A percentile compares a stretch with the other conserved stretches of the same genome.
These are phyloP conservation scores for Grosmannia clavigera DNA, from an alignment of 2,329 filamentous ascomycete species.

Conservation along the genomic window DNA sequence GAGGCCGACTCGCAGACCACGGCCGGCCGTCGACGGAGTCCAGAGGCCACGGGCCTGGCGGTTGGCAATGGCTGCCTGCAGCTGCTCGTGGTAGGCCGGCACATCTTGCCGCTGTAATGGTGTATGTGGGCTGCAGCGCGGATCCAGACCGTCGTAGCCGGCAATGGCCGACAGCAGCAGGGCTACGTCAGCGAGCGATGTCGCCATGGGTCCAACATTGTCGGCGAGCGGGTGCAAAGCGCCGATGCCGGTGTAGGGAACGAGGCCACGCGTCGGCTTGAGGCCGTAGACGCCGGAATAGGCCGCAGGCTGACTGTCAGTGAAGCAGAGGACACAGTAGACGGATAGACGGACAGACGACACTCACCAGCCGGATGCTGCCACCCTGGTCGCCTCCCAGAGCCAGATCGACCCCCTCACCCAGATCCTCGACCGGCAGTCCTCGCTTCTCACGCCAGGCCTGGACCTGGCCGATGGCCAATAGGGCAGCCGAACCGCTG, in stretches of 20 bases:
- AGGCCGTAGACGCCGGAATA: conserved; percentile 29
- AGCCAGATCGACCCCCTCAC: conserved; percentile 8
- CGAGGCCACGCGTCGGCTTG: conserved; percentile 35
- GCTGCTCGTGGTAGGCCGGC: conserved; percentile 18
- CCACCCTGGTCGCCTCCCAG: conserved; percentile 59
- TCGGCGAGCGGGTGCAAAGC: conserved; percentile 28
- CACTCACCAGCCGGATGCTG: conserved; percentile 48
- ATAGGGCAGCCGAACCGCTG: conserved; percentile 47
- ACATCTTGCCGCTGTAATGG: conserved; percentile 21
- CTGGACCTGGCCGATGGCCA: conserved; percentile 14
- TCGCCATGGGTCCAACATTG: conserved; percentile 32
- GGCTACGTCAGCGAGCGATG: conserved; percentile 28
- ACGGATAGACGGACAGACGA: background rate
- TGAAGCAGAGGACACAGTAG: background rate
- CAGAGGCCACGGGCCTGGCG: conserved; percentile 12
- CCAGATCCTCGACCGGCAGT: conserved; percentile 39
- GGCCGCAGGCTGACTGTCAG: conserved; percentile 19
- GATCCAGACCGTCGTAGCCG: conserved; percentile 37
- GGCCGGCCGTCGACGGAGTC: conserved; percentile 18
- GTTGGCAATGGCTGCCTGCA: conserved; percentile 14
- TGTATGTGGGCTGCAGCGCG: conserved; percentile 25
- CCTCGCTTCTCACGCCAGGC: conserved; percentile 32
- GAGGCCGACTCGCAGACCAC: conserved; percentile 30
- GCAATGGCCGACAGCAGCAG: conserved; percentile 27
- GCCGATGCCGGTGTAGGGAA: conserved; percentile 36